A percentile compares a stretch with the other conserved stretches of the same genome.
phyloP scores from a whole-genome alignment of 2,329 filamentous ascomycete species.

The Xylaria sp. region DNA sequence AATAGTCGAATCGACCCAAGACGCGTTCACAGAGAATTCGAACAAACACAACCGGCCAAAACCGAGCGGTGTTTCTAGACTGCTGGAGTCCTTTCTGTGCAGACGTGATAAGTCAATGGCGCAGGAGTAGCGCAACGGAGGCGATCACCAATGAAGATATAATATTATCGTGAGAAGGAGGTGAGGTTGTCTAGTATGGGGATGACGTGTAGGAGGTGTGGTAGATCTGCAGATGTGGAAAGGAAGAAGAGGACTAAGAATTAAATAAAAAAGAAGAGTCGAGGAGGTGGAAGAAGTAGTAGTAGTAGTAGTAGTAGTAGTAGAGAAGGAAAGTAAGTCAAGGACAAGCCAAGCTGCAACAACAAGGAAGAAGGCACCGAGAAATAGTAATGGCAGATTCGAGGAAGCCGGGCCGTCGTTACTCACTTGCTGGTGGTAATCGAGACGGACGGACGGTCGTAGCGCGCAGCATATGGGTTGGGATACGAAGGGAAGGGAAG shows the following conservation, averaged over 20 bases:
- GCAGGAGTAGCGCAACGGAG: slow-evolving; percentile 14
- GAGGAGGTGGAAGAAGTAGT: slow-evolving; percentile 3
- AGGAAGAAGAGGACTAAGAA: slow-evolving; percentile 6
- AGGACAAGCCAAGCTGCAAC: slow-evolving; percentile 26
- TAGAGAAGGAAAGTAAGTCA: slow-evolving; percentile 24
- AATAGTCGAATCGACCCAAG: slow-evolving; percentile 16
- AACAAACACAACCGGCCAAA: slow-evolving; percentile 12
- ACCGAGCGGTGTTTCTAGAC: slow-evolving; percentile 1
- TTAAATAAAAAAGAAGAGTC: background rate
- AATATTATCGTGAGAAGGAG: slow-evolving; percentile 5
- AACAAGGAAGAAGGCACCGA: slow-evolving; percentile 33
- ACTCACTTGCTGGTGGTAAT: slow-evolving; percentile 29
- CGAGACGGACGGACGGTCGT: slow-evolving; percentile 18
- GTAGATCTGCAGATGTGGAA: slow-evolving; percentile 12
- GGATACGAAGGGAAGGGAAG: background rate
- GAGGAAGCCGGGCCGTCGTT: slow-evolving; percentile 32
- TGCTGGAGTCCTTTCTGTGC: slow-evolving; percentile 13
- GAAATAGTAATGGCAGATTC: slow-evolving; percentile 35
- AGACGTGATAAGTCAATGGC: slow-evolving; percentile 19
- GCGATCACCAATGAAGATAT: slow-evolving; percentile 8
- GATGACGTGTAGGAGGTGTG: background rate
- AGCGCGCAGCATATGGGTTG: slow-evolving; percentile 11
- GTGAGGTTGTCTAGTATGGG: background rate
- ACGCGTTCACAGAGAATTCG: slow-evolving; percentile 21
- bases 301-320: background rate